Base-by-base conservation (phyloP, 2,329 filamentous ascomycete species). In the Diaporthe ampelina region DNA sequence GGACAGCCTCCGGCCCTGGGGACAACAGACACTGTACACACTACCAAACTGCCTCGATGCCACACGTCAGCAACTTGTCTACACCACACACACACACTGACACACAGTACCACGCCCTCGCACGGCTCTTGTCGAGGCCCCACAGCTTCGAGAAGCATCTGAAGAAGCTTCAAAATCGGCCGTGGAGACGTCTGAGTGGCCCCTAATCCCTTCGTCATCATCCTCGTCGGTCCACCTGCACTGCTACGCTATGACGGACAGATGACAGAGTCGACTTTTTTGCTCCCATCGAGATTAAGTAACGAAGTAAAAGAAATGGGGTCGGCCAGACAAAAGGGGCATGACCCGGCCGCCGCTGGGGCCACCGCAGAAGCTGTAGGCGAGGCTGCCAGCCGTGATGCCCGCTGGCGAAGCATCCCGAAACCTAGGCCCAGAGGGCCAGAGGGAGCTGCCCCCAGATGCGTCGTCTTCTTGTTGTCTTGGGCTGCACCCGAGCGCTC, bases 181-280 rank as follows among this genome's bases (percentile, higher is more conserved):
- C 45, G 69, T 61, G 56, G 69, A 61, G 43, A 35, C 56, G 17
- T 58, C 57, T 56, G 24, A 54, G 70, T 72, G 57, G 57, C n/a
- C 48, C 57, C 57, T 35, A 54, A 10, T 8, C 8, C 48, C 57
- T 72, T 40, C 70, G 70, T 72, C 70, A 63, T 63, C 70, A 72
- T 72, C 57, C 70, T 37, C 45, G 70, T 72, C 58, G 58, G 24
- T 26, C 70, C 70, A 72, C 70, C 37, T 72, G 56, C 45, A 54
- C 48, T 56, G 50, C 54, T 24, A 54, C 57, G 37, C n/a, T 52
- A 72, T 72, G 69, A 63, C 70, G 57, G 43, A 4, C 70, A 72
- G 26, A 72, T 54, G 35, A 54, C 63, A 68, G 21, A 54, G 19
- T 40, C 32, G 48, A 40, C 48, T 40, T 8, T 21, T 15, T 40